phyloP scores from a whole-genome alignment of 768 basidiomycete species.

The Termitomyces sp. region DNA sequence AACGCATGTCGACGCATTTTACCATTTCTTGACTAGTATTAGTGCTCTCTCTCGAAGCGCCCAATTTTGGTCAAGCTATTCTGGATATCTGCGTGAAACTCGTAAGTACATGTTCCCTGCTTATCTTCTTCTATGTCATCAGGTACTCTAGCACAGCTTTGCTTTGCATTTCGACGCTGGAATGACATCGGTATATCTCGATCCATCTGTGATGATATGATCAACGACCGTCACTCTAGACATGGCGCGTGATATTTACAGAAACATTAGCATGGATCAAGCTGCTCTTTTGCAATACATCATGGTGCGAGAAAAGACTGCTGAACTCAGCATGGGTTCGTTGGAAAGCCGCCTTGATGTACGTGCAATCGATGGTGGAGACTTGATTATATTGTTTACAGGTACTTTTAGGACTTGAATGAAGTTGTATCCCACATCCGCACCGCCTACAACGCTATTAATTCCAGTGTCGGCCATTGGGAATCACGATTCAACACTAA shows the following conservation, averaged over 20 bases:
- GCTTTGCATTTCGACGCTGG: slow-evolving; percentile 69
- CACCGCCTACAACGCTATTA: background rate
- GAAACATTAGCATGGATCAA: slow-evolving; percentile 59
- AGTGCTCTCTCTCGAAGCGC: slow-evolving; percentile 75
- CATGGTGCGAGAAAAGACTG: slow-evolving; percentile 34
- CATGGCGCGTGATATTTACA: slow-evolving; percentile 60
- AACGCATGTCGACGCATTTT: background rate
- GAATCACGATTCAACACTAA: background rate
- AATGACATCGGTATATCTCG: slow-evolving; percentile 58
- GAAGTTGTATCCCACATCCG: slow-evolving; percentile 7
- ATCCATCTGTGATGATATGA: background rate
- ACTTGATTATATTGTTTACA: background rate
- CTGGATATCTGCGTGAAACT: slow-evolving; percentile 75
- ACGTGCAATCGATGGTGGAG: background rate
- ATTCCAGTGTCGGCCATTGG: background rate
- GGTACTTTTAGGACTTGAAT: slow-evolving; percentile 10
- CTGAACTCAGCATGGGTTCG: slow-evolving; percentile 20
- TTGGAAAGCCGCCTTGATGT: slow-evolving; percentile 26
- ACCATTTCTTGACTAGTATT: background rate
- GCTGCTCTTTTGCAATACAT: slow-evolving; percentile 43
- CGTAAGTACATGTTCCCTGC: slow-evolving; percentile 38
- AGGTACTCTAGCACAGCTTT: slow-evolving; percentile 55
- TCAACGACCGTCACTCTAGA: slow-evolving; percentile 31
- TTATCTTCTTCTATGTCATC: background rate
- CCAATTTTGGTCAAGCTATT: slow-evolving; percentile 84